Base-by-base conservation (phyloP, 1,139 yeast species). In the Yamadazyma kanchanaburiensis region DNA sequence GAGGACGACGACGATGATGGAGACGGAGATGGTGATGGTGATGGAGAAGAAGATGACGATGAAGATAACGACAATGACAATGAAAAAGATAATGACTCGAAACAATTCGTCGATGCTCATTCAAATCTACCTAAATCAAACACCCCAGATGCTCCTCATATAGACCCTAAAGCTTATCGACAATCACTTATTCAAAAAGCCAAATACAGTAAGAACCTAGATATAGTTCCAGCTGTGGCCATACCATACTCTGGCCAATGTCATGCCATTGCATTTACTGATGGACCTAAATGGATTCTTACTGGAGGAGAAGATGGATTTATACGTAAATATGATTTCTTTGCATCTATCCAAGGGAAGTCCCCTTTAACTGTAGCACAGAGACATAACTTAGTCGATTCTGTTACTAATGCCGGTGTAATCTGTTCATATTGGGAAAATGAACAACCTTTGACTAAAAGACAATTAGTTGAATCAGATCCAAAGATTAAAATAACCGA, bases 271-370 rank as follows among this genome's bases (percentile, higher is more conserved):
- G 83, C 94, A 6, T 66, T 88, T 32, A 76, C 95, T 1, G 77
- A 76, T 49, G 95, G 95, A 6, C 81, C 91, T 27, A 81, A 81
- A 50, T 89, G 89, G 83, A 68, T 91, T 32, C 79, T 89, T 47
- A 82, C 96, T 1, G 99, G 99, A 13, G 98, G 98, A 5, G 94
- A 86, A 43, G 99, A 91, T 54, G 99, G 99, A 9, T 86, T 80
- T 47, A 84, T 91, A 24, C 65, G 98, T 30, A 86, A 85, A 50
- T 91, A 82, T 57, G 96, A 94, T 55, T 83, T 91, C 42, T 72
- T 80, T 26, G 82, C 81, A 22, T 83, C 96, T 1, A 74, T 91
- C 16, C 89, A 85, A 46, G 97, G 97, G n/a, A 85, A 84, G 48
- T 65, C 84, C 5, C 94, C 94, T 3, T 62, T 91, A 33, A 91